Evolutionary conservation across 148 eudicot species (phyloP).

Genomic region (Rhododendron simsii): DNA sequence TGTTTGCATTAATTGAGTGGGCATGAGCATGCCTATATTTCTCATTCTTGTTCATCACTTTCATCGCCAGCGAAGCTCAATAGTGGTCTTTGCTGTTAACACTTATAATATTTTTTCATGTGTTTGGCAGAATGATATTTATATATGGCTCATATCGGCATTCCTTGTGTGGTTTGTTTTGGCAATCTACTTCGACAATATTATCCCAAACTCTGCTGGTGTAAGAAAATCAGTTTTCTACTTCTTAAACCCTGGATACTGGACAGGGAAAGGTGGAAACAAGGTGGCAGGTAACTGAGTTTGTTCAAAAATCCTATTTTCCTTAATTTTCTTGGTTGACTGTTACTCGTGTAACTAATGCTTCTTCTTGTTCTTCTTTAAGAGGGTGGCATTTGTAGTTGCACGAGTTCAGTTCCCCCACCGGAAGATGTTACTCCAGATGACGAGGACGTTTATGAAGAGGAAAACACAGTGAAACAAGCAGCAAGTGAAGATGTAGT

Average conservation of each 20-base stretch:
- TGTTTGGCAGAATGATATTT: slow-evolving; percentile 58
- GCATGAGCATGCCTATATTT: neutral
- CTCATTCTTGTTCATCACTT: neutral
- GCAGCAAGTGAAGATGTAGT: slow-evolving; percentile 41
- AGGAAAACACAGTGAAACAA: slow-evolving; percentile 73
- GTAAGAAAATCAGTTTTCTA: slow-evolving; percentile 71
- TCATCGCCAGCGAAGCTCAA: neutral
- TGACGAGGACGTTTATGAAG: slow-evolving; percentile 81
- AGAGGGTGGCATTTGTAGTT: slow-evolving; percentile 79
- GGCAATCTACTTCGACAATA: slow-evolving; percentile 92
- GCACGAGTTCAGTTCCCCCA: slow-evolving; percentile 48
- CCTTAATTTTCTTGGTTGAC: neutral
- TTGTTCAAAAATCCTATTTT: slow-evolving; percentile 4
- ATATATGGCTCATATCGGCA: slow-evolving; percentile 49
- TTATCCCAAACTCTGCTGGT: slow-evolving; percentile 73
- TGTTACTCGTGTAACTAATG: neutral
- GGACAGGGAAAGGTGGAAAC: slow-evolving; percentile 80
- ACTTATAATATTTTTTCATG: neutral
- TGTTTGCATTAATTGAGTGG: neutral
- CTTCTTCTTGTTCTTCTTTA: slow-evolving; percentile 4
- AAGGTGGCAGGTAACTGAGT: slow-evolving; percentile 50
- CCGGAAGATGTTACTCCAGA: slow-evolving; percentile 46
- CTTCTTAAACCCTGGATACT: slow-evolving; percentile 73
- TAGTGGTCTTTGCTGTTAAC: neutral
- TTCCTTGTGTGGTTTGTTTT: slow-evolving; percentile 58